Evolutionary conservation across 306 rosid species (phyloP).

Genomic region (Biancaea sappan): DNA sequence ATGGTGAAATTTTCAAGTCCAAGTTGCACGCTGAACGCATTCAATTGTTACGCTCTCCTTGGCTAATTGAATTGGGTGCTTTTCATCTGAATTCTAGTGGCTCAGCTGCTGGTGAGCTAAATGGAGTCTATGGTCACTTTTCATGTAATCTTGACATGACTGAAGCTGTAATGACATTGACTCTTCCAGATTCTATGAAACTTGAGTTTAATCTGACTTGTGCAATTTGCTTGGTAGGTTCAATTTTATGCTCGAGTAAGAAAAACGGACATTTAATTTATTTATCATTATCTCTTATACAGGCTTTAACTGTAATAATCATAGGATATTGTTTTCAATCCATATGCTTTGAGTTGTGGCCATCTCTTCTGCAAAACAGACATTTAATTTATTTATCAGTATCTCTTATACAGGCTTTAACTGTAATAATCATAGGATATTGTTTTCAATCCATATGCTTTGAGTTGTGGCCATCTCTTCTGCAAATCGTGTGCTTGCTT

Average conservation of each 20-base stretch:
- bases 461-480: slow-evolving; percentile 89
- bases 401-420: slow-evolving; percentile 27
- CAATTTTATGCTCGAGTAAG: slow-evolving; percentile 13
- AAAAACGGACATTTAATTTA: slow-evolving; percentile 2
- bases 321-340: slow-evolving; percentile 76
- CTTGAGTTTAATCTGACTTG: slow-evolving; percentile 78
- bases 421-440: slow-evolving; percentile 54
- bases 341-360: slow-evolving; percentile 88
- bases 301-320: slow-evolving; percentile 29
- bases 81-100: slow-evolving; percentile 71
- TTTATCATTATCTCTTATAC: slow-evolving; percentile 19
- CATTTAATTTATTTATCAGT: slow-evolving; percentile 3
- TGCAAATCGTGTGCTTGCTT: slow-evolving; percentile 96
- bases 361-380: slow-evolving; percentile 50
- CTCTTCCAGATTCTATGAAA: slow-evolving; percentile 69
- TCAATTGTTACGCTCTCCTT: slow-evolving; percentile 88
- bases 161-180: slow-evolving; percentile 59
- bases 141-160: slow-evolving; percentile 52
- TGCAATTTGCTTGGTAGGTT: slow-evolving; percentile 87
- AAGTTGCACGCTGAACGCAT: slow-evolving; percentile 75
- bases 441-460: slow-evolving; percentile 80
- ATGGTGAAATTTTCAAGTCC: slow-evolving; percentile 72
- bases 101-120: slow-evolving; percentile 43
- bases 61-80: slow-evolving; percentile 93
- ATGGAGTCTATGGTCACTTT: slow-evolving; percentile 58